Evolutionary conservation across 1,284 basidiomycete genomes (phyloP), one percentile per base, ranked within the genome.

Genomic region (Pseudozyma thailandica): DNA sequence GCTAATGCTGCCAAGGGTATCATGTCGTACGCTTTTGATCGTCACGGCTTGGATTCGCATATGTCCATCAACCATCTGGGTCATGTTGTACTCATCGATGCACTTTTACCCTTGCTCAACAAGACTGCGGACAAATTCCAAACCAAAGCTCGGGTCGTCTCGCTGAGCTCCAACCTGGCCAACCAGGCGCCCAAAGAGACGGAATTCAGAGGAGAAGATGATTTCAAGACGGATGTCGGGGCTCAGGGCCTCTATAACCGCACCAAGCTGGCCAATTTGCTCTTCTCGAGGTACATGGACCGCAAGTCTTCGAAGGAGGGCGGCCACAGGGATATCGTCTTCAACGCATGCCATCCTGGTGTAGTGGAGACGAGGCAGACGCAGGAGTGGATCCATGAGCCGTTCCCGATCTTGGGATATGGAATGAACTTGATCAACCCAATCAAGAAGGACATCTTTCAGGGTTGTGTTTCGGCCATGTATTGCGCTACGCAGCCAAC

Each of bases 391-490:
- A 63, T 63, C n/a, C 60, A 63, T 45, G 60, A 63, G 38, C 60
- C 60, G 26, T 63, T 63, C 44, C 60, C 60, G 20, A 56, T 63
- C 38, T 20, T 63, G 9, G 60, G 60, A 10, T 63, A 63, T 28
- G 60, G 53, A 18, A 56, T 56, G 60, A 63, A 63, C 10, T 13
- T 63, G 60, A 43, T 63, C 38, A 56, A 56, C 21, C 60, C 60
- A 10, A 63, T 63, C 60, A 63, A 63, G 43, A 63, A 63, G 60
- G 49, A 52, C 38, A 63, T 63, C 53, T 63, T 63, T 21, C 60
- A 63, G 23, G 60, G 60, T 16, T 47, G 42, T 23, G 60, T 63
- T 2, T 63, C 60, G n/a, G 60, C 60, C 6, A 63, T 63, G 52
- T 63, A 63, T 27, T 63, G 50, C 28, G 60, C 60, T 9, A 63